Evolutionary conservation across 371 early-diverging fungal species (phyloP), one percentile per base, ranked within the genome.

Genomic region (Parasitella parasitica): DNA sequence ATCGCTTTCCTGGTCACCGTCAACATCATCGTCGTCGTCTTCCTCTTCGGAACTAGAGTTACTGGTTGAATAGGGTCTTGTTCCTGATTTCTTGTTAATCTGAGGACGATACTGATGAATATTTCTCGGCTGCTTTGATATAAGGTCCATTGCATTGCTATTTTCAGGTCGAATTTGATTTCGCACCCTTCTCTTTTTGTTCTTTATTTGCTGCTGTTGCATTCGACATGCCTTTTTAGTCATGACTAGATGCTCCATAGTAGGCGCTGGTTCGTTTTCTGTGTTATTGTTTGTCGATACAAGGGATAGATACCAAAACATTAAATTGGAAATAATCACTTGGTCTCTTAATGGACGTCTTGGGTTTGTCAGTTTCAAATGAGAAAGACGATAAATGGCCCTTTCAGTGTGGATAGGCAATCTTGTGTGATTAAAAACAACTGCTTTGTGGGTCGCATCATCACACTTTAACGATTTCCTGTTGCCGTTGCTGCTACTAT

Each of bases 311-410:
- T 90, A 91, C 83, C 88, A 90, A 71, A 89, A 82, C 89, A 92
- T 88, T 59, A 91, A 76, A 54, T 92, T 92, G 15, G 86, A 83
- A 32, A 92, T 82, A 58, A 88, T 67, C 20, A 92, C 93, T 72
- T 92, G 91, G 54, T 92, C 86, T 39, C 72, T 59, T 27, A 92
- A 71, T 2, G 91, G 83, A 5, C 91, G 84, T 22, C 85, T 73
- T 15, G 80, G 79, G 54, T 88, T 85, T 2, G 91, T 83, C 37
- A 92, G 73, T 64, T 92, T 92, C 51, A 79, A 74, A 41, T 90
- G 89, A 0, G 90, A 88, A 15, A 89, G 67, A 28, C 86, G 84
- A 73, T 91, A 91, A 0, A 92, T 80, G 11, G 81, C 77, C 46
- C 86, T 79, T 67, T 90, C 92, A 46, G 86, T 78, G 27, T 88